Evolutionary conservation across 768 basidiomycete genomes (phyloP), one percentile per base, ranked within the genome.

Genomic region (Heimioporus sp.): DNA sequence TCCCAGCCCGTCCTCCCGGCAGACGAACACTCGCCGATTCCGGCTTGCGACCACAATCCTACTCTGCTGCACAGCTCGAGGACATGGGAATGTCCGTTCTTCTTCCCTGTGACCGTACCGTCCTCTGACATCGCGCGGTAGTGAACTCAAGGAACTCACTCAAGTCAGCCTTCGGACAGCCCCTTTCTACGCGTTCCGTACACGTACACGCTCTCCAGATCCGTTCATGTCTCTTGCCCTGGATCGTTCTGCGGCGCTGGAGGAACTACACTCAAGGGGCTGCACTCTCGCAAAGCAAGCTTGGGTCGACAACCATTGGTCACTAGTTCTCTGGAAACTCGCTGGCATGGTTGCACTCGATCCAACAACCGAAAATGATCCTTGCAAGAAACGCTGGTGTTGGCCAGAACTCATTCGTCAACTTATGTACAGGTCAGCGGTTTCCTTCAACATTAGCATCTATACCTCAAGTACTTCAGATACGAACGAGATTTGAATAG

Each of bases 241-340:
- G 0, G 86, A 80, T 11, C 71, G 83, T n/a, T 57, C 72, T 2
- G 79, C 76, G 12, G 87, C 83, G 2, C 69, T 87, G 16, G 65
- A 77, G 21, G 74, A 82, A 52, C 70, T 93, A 10, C 70, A 76
- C 4, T 66, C 67, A 20, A 72, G 64, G 10, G 90, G 87, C 0
- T 94, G 92, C 55, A 65, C 62, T 2, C 76, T 92, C 20, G 89
- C 82, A 3, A 89, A 84, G 9, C 74, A 82, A 56, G 69, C 75
- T 20, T 99, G 97, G 97, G 85, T 97, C 1, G 81, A 88, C 46
- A 98, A 98, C 61, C 94, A 97, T 60, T 99, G 93, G 90, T 68
- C 73, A 10, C 71, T 94, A 41, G 82, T 98, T 30, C 76, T 99
- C 4, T 99, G 97, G 97, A 99, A 99, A 71, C 71, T 97, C 19